Conservation (phyloP, 768 basidiomycete species). For the Tulasnella calospora region DNA sequence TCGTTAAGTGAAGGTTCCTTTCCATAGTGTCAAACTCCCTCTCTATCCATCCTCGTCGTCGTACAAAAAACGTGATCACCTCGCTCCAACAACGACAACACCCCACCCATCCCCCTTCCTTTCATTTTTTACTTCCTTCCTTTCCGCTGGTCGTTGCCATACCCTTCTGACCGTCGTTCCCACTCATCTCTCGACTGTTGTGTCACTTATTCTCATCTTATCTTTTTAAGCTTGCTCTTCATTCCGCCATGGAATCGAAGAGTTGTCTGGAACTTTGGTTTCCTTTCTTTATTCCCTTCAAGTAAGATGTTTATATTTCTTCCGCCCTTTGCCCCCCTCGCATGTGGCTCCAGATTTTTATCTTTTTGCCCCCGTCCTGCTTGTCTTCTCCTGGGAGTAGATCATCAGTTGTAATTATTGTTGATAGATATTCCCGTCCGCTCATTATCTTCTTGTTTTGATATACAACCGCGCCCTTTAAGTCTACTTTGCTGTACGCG, state of each 20-base stretch:
- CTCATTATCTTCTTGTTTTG: neutral
- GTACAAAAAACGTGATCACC: neutral
- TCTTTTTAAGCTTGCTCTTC: neutral
- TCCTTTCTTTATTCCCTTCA: neutral
- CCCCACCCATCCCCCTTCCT: too few species aligned
- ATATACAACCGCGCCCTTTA: neutral
- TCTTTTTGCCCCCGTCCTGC: neutral
- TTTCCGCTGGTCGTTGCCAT: conserved; percentile 1
- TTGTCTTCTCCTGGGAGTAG: neutral
- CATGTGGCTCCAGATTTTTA: neutral
- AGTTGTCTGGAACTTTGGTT: neutral
- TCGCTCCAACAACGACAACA: neutral
- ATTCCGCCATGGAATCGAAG: neutral
- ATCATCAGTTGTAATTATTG: conserved; percentile 8
- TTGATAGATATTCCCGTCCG: conserved; percentile 4
- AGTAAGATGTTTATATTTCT: neutral
- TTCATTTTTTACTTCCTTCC: neutral
- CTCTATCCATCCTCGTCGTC: neutral
- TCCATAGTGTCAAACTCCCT: neutral
- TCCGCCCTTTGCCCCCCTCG: neutral
- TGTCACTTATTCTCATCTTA: neutral
- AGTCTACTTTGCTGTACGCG: too few species aligned
- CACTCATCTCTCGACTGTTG: neutral
- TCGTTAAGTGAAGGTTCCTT: neutral
- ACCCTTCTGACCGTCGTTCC: neutral